Evolutionary conservation across 1,284 basidiomycete species (phyloP).

Genomic region (Wallemia hederae): DNA sequence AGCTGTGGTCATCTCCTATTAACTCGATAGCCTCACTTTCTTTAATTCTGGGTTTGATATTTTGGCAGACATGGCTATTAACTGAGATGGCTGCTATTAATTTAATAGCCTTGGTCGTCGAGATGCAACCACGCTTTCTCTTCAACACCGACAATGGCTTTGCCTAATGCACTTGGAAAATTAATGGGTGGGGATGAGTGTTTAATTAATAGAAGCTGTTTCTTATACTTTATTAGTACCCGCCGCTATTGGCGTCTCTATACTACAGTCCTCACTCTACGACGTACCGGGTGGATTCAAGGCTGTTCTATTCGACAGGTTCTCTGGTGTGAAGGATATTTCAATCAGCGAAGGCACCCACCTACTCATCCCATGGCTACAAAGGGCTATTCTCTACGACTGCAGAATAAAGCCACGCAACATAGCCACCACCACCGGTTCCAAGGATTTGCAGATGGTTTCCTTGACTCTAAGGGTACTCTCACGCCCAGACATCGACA

Average conservation of each 20-base stretch:
- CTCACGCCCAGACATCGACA: constrained; percentile 63
- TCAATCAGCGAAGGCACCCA: constrained; percentile 85
- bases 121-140: background rate
- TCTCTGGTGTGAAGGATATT: constrained; percentile 69
- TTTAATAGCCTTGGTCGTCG: background rate
- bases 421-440: constrained; percentile 85
- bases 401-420: constrained; percentile 95
- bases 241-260: constrained; percentile 32
- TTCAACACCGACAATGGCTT: background rate
- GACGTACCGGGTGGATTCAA: constrained; percentile 70
- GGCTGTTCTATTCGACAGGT: constrained; percentile 96
- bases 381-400: constrained; percentile 86
- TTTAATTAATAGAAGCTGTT: background rate
- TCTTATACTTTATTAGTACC: constrained; percentile 26
- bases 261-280: constrained; percentile 50
- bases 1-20: background rate
- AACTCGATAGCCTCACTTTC: background rate
- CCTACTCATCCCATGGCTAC: constrained; percentile 80
- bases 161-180: background rate
- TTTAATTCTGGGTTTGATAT: constrained; percentile 1
- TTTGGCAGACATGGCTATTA: background rate
- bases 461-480: constrained; percentile 86
- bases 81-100: background rate
- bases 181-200: background rate
- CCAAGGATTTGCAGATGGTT: constrained; percentile 91